Conservation (phyloP, 2,329 filamentous ascomycete species). For the Cercospora zeae-maydis region DNA sequence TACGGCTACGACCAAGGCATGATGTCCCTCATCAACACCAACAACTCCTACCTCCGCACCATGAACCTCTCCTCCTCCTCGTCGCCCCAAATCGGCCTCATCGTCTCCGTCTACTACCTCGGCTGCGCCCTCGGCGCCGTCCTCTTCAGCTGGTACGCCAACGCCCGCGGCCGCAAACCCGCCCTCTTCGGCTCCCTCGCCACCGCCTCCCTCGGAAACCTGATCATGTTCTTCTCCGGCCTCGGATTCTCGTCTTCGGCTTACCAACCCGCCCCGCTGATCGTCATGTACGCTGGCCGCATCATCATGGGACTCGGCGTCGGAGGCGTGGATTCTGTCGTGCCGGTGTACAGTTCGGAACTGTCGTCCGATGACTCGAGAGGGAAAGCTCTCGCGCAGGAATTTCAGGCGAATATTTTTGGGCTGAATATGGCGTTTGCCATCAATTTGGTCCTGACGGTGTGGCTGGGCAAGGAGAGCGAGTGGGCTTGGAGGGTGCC, state of each 20-base stretch:
- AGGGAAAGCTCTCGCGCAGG: slow-evolving; percentile 58
- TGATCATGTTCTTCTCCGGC: slow-evolving; percentile 59
- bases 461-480: slow-evolving; percentile 52
- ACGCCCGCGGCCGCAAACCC: slow-evolving; percentile 53
- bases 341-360: slow-evolving; percentile 59
- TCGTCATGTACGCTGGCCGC: slow-evolving; percentile 50
- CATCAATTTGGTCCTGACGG: slow-evolving; percentile 56
- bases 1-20: slow-evolving; percentile 47
- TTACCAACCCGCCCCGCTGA: slow-evolving; percentile 34
- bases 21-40: slow-evolving; percentile 56
- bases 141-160: slow-evolving; percentile 54
- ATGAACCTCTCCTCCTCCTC: slow-evolving; percentile 48
- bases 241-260: slow-evolving; percentile 45
- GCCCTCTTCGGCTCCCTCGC: slow-evolving; percentile 55
- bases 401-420: slow-evolving; percentile 64
- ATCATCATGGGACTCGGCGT: slow-evolving; percentile 57
- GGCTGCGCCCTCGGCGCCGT: slow-evolving; percentile 58
- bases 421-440: slow-evolving; percentile 59
- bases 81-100: slow-evolving; percentile 53
- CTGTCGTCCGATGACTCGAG: slow-evolving; percentile 55
- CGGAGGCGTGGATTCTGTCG: slow-evolving; percentile 59
- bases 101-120: slow-evolving; percentile 61
- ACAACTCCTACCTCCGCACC: slow-evolving; percentile 53
- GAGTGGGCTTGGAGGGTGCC: slow-evolving; percentile 62
- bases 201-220: slow-evolving; percentile 53